Conservation (phyloP, 139 green algal genomes). For the Volvox africanus region DNA sequence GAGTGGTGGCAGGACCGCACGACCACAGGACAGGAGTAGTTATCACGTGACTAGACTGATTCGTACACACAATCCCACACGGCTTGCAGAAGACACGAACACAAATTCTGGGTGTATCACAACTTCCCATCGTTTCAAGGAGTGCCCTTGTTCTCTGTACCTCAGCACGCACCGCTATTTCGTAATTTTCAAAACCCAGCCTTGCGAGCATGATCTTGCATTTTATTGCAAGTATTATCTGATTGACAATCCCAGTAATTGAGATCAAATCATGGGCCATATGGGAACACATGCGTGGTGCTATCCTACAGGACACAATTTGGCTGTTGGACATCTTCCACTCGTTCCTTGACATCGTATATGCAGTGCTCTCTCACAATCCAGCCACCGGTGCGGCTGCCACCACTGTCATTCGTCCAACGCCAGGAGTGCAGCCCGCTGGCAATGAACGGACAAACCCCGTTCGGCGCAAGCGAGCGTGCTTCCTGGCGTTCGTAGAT, state of each 20-base stretch:
- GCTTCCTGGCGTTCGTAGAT: conserved; percentile 50
- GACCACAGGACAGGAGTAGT: no score
- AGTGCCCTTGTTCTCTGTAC: no score
- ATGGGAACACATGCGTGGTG: neutral
- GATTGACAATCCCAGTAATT: neutral
- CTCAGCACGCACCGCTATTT: no score
- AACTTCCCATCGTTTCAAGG: no score
- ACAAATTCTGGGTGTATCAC: no score
- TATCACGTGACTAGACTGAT: no score
- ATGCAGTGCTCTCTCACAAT: conserved; percentile 3
- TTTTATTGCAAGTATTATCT: neutral
- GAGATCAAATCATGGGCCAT: neutral
- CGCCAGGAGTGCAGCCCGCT: no score
- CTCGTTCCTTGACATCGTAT: conserved; percentile 41
- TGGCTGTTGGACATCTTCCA: conserved; percentile 56
- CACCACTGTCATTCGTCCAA: no score
- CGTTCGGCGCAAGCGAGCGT: neutral
- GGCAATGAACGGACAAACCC: neutral
- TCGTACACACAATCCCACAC: no score
- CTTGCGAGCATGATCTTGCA: neutral
- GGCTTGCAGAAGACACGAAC: no score
- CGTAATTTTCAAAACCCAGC: no score
- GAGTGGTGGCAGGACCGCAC: no score
- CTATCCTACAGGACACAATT: conserved; percentile 49
- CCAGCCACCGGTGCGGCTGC: neutral